Evolutionary conservation across 202 grass and related monocot genomes (phyloP).

Genomic region (Setaria viridis): DNA sequence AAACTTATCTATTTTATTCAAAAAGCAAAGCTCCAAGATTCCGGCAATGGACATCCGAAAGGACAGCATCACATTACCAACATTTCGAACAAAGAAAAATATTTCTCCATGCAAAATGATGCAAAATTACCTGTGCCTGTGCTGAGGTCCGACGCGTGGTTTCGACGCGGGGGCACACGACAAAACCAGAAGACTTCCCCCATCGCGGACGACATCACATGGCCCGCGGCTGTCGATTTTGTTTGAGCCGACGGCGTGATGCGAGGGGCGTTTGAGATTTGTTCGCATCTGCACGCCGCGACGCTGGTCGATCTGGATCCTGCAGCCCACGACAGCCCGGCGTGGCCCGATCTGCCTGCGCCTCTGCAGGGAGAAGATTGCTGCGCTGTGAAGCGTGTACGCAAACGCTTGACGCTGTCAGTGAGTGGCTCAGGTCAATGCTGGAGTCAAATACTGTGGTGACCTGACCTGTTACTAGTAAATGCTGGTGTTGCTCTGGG

Average conservation of each 20-base stretch:
- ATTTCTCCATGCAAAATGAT: background rate
- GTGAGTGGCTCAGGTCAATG: background rate
- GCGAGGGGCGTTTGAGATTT: background rate
- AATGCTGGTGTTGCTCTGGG: background rate
- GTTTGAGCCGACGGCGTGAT: conserved; percentile 7
- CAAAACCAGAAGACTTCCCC: background rate
- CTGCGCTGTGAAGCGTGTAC: background rate
- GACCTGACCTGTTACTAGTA: background rate
- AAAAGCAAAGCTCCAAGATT: background rate
- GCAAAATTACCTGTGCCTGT: background rate
- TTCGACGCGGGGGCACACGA: background rate
- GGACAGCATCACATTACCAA: background rate
- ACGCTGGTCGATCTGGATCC: background rate
- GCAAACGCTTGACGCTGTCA: background rate
- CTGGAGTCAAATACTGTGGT: conserved; percentile 5
- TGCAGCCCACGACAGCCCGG: conserved; percentile 2
- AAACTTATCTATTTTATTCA: no score
- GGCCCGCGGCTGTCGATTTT: conserved; percentile 47
- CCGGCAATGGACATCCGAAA: background rate
- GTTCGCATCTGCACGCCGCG: conserved; percentile 1
- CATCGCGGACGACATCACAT: conserved; percentile 24
- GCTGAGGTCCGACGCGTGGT: background rate
- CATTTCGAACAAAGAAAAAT: background rate
- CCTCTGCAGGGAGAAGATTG: background rate
- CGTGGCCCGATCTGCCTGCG: conserved; percentile 21